Evolutionary conservation across 2,329 filamentous ascomycete species (phyloP), one percentile per base, ranked within the genome.

Genomic region (Anisogramma anomala): DNA sequence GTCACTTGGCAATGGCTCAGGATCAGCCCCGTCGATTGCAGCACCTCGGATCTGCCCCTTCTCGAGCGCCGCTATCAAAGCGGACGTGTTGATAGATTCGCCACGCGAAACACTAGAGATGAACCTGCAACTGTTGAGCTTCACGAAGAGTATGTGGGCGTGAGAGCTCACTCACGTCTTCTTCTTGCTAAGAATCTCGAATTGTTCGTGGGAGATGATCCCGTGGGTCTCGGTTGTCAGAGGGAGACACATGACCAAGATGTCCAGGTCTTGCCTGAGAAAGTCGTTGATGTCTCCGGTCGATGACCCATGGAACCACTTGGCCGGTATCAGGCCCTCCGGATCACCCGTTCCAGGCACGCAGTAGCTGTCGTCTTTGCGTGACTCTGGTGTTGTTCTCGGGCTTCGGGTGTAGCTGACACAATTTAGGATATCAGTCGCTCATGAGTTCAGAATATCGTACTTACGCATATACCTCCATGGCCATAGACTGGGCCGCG

Each of bases 1-100:
- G 4, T 79, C 73, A 2, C 67, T 59, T 0, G 82, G 82, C 48
- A 89, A 56, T 0, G 84, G 84, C 57, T 89, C 84, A 0, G 84
- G 84, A 46, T 88, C 82, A 2, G 83, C 82, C 1, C 89, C 84
- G 55, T 88, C 84, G 30, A 89, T 60, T 1, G 82, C 82, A 0
- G 84, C 84, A 22, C 84, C 84, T 3, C 65, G 53, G 35, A 69
- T 63, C 13, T 55, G 35, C 4, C 56, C 65, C 3, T 48, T 48
- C 28, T 71, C 59, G 9, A 88, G 60, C 0, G 81, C 79, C 1
- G 64, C 63, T 14, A 85, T 69, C 37, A 89, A 55, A 2, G 74
- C 79, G 2, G 69, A 60, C 2, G 66, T 68, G 36, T 67, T 52
- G 17, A 73, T 55, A 11, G 72, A 59, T 0, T 62, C 60, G 0